Conservation (phyloP, 2,329 filamentous ascomycete species). For the Penicillium sp. region DNA sequence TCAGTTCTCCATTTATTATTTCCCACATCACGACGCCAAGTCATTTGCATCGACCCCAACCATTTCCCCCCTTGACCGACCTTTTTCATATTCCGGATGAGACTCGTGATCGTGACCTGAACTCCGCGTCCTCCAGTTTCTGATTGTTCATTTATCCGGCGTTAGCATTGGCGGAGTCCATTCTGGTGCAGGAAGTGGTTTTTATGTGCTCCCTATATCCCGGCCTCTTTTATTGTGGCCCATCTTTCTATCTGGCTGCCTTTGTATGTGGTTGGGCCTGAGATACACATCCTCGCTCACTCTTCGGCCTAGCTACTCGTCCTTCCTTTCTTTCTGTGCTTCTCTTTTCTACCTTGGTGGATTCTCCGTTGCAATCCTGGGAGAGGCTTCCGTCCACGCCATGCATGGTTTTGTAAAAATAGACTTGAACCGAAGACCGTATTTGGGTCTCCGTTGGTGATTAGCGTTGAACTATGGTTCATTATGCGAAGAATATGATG, state of each 20-base stretch:
- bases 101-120: constrained; percentile 22
- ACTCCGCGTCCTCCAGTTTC: constrained; percentile 24
- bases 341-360: constrained; percentile 13
- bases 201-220: constrained; percentile 29
- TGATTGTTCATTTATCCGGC: constrained; percentile 35
- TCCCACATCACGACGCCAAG: constrained; percentile 18
- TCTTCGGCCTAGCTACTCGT: constrained; percentile 8
- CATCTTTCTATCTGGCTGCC: background rate
- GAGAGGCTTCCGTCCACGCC: constrained; percentile 9
- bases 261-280: background rate
- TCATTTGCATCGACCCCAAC: constrained; percentile 16
- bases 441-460: constrained; percentile 31
- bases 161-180: constrained; percentile 36
- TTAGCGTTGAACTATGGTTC: constrained; percentile 34
- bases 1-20: constrained; percentile 15
- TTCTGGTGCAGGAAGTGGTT: constrained; percentile 34
- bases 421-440: constrained; percentile 30
- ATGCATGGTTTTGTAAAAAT: constrained; percentile 39
- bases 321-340: constrained; percentile 10
- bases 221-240: constrained; percentile 8
- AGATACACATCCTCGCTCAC: background rate
- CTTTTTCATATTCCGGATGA: constrained; percentile 18
- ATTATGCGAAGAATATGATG: constrained; percentile 35
- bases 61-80: constrained; percentile 1
- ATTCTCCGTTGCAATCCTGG: constrained; percentile 9